A percentile compares a stretch with the other conserved stretches of the same genome.
phyloP scores from a whole-genome alignment of 2,329 filamentous ascomycete genomes.

The Phyllosticta citribraziliensis region DNA sequence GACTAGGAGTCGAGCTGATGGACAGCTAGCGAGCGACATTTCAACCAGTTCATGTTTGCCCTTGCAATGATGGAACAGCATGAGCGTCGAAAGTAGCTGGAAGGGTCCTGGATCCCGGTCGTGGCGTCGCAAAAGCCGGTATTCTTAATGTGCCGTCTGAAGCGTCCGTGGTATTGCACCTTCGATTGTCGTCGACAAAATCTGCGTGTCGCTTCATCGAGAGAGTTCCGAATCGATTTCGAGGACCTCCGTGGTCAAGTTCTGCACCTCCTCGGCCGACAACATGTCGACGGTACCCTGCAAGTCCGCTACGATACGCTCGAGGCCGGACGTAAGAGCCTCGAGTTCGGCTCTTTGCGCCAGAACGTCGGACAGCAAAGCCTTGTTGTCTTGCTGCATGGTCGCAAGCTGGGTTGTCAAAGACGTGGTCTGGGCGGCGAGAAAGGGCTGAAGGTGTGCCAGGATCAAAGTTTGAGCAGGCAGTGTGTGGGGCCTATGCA shows the following conservation, averaged over 20 bases:
- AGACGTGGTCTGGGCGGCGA: constrained; percentile 40
- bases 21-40: no score
- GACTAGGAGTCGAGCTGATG: no score
- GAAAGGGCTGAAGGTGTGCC: constrained; percentile 49
- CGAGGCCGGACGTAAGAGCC: constrained; percentile 43
- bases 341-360: constrained; percentile 50
- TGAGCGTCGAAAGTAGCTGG: no score
- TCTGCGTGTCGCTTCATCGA: not conserved
- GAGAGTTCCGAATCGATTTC: constrained; percentile 18
- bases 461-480: constrained; percentile 46
- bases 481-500: constrained; percentile 46
- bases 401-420: constrained; percentile 41
- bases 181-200: not conserved
- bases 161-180: no score
- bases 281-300: constrained; percentile 39
- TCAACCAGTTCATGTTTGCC: no score
- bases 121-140: no score
- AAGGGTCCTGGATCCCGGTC: no score
- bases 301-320: constrained; percentile 47
- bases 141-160: no score
- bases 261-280: constrained; percentile 27
- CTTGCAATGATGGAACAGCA: no score
- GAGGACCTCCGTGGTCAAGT: constrained; percentile 24
- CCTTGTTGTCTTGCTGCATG: constrained; percentile 44
- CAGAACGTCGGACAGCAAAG: constrained; percentile 41